These are phyloP conservation scores for Isabelozyma rhagii DNA, from an alignment of 805 yeast species.

Conservation along the genomic window DNA sequence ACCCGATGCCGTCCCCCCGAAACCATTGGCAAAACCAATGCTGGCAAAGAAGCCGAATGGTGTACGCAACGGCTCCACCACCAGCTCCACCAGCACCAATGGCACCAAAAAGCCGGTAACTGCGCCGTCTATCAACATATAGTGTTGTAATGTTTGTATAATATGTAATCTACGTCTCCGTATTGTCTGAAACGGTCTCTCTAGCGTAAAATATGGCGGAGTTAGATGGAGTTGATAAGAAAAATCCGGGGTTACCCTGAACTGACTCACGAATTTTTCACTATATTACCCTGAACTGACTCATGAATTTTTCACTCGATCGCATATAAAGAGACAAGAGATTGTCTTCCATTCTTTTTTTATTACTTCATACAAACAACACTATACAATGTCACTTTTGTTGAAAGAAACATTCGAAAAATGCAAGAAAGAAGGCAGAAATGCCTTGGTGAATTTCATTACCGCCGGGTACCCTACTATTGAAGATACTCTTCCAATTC, in stretches of 20 bases:
- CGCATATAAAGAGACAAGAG: background rate
- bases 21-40: too few species aligned
- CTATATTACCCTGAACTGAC: slow-evolving; percentile 34
- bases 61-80: too few species aligned
- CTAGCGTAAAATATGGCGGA: too few species aligned
- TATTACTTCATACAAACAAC: background rate
- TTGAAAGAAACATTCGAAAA: slow-evolving; percentile 57
- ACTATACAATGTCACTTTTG: slow-evolving; percentile 45
- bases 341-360: background rate
- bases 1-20: too few species aligned
- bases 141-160: too few species aligned
- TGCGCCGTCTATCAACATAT: too few species aligned
- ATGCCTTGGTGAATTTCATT: slow-evolving; percentile 85
- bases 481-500: slow-evolving; percentile 82
- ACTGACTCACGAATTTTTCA: slow-evolving; percentile 22
- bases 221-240: too few species aligned
- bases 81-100: too few species aligned
- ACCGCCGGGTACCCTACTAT: slow-evolving; percentile 93
- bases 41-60: too few species aligned
- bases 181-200: too few species aligned
- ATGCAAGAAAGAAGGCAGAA: slow-evolving; percentile 66
- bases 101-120: too few species aligned
- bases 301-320: slow-evolving; percentile 9
- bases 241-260: slow-evolving; percentile 23
- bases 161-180: too few species aligned